These are phyloP conservation scores for Quercus ilex DNA, from an alignment of 306 rosid species.

Conservation along the genomic window DNA sequence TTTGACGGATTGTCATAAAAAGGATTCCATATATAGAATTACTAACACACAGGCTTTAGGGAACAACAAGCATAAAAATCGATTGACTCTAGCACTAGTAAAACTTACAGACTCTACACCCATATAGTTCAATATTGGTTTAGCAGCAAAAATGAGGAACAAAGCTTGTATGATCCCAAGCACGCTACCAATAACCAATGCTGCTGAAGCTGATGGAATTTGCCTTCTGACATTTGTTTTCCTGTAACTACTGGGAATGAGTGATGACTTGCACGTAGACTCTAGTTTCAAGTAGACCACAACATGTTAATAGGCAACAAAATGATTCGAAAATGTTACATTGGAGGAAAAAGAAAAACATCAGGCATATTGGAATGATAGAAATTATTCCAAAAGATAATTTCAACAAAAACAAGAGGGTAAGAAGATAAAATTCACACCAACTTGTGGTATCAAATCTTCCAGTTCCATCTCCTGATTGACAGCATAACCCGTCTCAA, in stretches of 20 bases:
- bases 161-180: constrained; percentile 76
- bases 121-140: constrained; percentile 83
- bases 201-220: constrained; percentile 95
- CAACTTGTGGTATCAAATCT: constrained; percentile 47
- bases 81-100: background rate
- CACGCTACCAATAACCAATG: constrained; percentile 68
- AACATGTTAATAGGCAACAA: constrained; percentile 12
- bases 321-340: background rate
- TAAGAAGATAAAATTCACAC: constrained; percentile 24
- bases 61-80: background rate
- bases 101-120: constrained; percentile 72
- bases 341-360: background rate
- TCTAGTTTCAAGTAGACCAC: background rate
- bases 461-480: constrained; percentile 32
- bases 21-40: no score
- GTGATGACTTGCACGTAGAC: constrained; percentile 33
- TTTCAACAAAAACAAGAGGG: background rate
- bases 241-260: constrained; percentile 29
- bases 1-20: no score
- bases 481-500: background rate
- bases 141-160: constrained; percentile 73
- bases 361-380: background rate
- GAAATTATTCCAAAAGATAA: background rate
- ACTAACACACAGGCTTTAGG: background rate
- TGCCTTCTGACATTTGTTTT: constrained; percentile 47